Base-by-base conservation (phyloP, 495 filamentous ascomycete genomes). In the Penicillium dipodomyicola region DNA sequence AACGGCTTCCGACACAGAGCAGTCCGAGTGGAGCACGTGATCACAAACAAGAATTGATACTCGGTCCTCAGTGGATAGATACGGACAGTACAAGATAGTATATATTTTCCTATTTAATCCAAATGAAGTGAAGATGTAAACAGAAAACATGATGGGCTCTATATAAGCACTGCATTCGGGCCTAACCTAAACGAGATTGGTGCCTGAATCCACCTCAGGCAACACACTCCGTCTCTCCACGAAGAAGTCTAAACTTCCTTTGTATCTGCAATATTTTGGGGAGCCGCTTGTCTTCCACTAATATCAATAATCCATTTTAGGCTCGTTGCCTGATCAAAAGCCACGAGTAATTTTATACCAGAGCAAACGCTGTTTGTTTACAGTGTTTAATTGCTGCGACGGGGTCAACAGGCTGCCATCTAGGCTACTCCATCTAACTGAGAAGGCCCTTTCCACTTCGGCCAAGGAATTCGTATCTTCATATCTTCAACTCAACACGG, bases 181-280 rank as follows among this genome's bases (percentile, higher is more conserved):
- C 25, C 43, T 54, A 54, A 54, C 43, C 52, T 17, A 47, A 54
- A 54, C 2, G 15, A 19, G 49, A 39, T 46, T 39, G 52, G 32
- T 67, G 64, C 64, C 61, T 67, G 63, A 65, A 50, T 51, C 43
- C 42, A 49, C 48, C 52, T 66, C 45, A 68, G 65, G 65, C 65
- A 68, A 39, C 57, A 56, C 23, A 43, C 48, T 52, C 52, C 56
- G 35, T 50, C 44, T 44, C 12, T 49, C 23, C 45, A 32, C 45
- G n/a, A 39, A 23, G 19, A 17, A 25, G 47, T 51, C 49, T 40
- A 52, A 52, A 52, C 10, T 40, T 23, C 22, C 27, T 49, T 32
- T 39, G 35, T 17, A 39, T n/a, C 35, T 48, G 32, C 20, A 11
- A 49, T 19, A 35, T 22, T 20, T 49, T 33, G 25, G 25, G 3